Conservation (phyloP, 192 early-diverging fungal genomes). For the Allomyces javanicus region DNA sequence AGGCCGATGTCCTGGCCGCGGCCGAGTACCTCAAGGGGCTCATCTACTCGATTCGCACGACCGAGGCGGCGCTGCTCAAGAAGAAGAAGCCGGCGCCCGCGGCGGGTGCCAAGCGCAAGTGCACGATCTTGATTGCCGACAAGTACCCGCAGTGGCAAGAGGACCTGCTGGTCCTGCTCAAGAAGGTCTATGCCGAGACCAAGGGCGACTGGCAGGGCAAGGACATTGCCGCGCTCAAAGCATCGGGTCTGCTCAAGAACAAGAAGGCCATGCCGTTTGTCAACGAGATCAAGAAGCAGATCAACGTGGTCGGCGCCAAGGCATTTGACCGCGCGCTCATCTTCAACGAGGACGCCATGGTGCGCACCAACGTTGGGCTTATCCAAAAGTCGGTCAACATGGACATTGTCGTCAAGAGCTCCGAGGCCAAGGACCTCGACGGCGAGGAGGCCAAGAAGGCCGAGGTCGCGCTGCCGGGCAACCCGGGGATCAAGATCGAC, state of each 20-base stretch:
- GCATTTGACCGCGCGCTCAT: constrained; percentile 64
- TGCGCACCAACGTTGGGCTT: constrained; percentile 26
- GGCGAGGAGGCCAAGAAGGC: constrained; percentile 23
- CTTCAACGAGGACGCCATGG: constrained; percentile 63
- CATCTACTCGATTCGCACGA: constrained; percentile 32
- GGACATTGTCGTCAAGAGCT: background rate
- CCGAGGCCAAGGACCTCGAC: constrained; percentile 1
- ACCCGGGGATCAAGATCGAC: too few species aligned
- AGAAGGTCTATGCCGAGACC: constrained; percentile 18
- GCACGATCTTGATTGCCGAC: constrained; percentile 56
- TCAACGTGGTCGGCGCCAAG: constrained; percentile 35
- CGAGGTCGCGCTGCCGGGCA: constrained; percentile 20
- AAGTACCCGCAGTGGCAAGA: constrained; percentile 93
- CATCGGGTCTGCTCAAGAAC: constrained; percentile 65
- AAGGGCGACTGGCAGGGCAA: background rate
- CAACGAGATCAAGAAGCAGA: constrained; percentile 67
- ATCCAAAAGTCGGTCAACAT: constrained; percentile 13
- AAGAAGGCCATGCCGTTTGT: constrained; percentile 96
- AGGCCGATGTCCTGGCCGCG: constrained; percentile 50
- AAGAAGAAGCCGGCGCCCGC: constrained; percentile 50
- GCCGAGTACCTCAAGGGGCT: constrained; percentile 60
- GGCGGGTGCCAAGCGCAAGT: constrained; percentile 9
- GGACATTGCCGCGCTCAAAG: constrained; percentile 1
- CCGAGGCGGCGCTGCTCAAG: constrained; percentile 37
- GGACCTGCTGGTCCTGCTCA: constrained; percentile 19